Evolutionary conservation across 495 filamentous ascomycete genomes (phyloP).

Genomic region (Penicillium argentinense): DNA sequence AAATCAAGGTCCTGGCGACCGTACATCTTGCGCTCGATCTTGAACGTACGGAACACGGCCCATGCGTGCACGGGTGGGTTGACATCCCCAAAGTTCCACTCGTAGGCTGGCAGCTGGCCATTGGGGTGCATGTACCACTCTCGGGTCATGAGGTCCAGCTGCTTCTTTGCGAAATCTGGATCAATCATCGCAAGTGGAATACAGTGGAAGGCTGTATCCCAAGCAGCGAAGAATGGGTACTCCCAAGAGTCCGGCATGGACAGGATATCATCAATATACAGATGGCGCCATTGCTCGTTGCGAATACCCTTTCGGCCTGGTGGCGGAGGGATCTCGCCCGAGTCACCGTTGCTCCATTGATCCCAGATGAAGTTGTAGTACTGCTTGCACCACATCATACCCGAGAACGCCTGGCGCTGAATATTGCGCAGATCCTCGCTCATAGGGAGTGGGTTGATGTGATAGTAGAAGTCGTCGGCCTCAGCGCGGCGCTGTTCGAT

Average conservation of each 20-base stretch:
- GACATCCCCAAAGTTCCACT: conserved; percentile 98
- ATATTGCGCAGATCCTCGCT: conserved; percentile 92
- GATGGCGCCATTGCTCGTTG: conserved; percentile 88
- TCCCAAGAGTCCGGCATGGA: conserved; percentile 99
- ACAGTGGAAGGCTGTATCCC: conserved; percentile 96
- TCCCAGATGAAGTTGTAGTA: conserved; percentile 97
- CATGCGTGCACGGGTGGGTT: conserved; percentile 97
- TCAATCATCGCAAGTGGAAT: conserved; percentile 96
- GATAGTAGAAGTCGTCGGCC: conserved; percentile 93
- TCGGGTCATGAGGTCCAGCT: conserved; percentile 89
- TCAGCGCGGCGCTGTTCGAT: conserved; percentile 83
- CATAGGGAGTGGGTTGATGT: conserved; percentile 92
- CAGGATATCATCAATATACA: conserved; percentile 89
- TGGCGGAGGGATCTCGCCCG: conserved; percentile 76
- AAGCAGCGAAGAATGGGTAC: conserved; percentile 97
- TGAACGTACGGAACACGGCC: conserved; percentile 92
- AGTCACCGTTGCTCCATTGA: conserved; percentile 87
- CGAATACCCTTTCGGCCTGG: conserved; percentile 75
- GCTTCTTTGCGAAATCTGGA: conserved; percentile 96
- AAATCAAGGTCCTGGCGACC: conserved; percentile 93
- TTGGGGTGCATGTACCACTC: conserved; percentile 99
- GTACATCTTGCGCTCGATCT: conserved; percentile 97
- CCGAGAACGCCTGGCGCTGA: conserved; percentile 88
- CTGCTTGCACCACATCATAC: conserved; percentile 98
- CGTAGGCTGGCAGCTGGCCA: conserved; percentile 86